phyloP scores from a whole-genome alignment of 176 grass and related monocot species.

The Avena eriantha region DNA sequence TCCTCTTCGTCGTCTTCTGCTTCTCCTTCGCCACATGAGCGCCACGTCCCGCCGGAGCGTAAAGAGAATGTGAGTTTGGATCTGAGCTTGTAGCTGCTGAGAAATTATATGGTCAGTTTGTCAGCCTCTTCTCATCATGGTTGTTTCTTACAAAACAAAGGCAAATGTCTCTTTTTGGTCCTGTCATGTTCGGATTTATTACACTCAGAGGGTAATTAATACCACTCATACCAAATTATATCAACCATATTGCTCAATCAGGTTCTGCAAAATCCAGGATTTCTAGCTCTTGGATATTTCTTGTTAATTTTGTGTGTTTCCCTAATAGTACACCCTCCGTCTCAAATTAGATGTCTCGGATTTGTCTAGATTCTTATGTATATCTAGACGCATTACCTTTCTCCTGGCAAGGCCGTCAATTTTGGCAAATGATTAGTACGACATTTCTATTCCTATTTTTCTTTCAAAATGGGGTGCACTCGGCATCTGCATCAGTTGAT shows the following conservation, averaged over 20 bases:
- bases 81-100: conserved; percentile 69
- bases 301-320: not conserved
- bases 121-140: conserved; percentile 16
- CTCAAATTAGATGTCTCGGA: too few species aligned
- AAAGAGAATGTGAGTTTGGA: conserved; percentile 82
- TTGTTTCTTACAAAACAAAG: conserved; percentile 38
- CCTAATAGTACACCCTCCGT: not conserved
- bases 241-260: not conserved
- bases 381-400: too few species aligned
- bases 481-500: too few species aligned
- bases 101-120: conserved; percentile 35
- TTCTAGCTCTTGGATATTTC: not conserved
- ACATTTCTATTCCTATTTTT: not conserved
- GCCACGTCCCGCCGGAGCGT: conserved; percentile 22
- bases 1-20: conserved; percentile 46
- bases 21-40: conserved; percentile 45
- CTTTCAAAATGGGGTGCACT: too few species aligned
- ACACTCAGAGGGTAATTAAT: not conserved
- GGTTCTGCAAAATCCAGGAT: not conserved
- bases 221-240: not conserved
- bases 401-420: not conserved
- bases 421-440: not conserved
- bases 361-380: too few species aligned
- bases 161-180: not conserved
- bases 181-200: conserved; percentile 14